A percentile compares a stretch with the other conserved stretches of the same genome.
Evolutionary conservation across 2,329 filamentous ascomycete genomes (phyloP).

Genomic region (Pseudocercospora vitis): DNA sequence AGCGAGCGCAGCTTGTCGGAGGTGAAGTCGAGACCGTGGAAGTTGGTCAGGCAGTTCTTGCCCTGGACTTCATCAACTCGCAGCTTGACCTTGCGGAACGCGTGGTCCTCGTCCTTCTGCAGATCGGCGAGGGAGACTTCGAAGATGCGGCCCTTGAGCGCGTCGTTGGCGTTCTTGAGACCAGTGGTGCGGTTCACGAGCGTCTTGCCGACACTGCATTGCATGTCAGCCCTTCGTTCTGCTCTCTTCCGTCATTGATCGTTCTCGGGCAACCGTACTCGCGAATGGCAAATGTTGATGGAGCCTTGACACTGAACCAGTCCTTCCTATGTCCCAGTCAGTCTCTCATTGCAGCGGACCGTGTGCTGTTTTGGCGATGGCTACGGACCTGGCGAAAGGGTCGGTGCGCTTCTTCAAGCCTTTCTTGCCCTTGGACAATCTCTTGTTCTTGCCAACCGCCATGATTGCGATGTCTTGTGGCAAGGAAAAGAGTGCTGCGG

Average conservation of each 20-base stretch:
- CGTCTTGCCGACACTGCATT: slow-evolving; percentile 92
- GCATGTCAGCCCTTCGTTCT: slow-evolving; percentile 36
- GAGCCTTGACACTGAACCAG: slow-evolving; percentile 98
- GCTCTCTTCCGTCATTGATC: slow-evolving; percentile 13
- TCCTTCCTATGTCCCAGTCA: slow-evolving; percentile 66
- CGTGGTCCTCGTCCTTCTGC: slow-evolving; percentile 99
- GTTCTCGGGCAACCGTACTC: slow-evolving; percentile 67
- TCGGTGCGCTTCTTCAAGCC: slow-evolving; percentile 99
- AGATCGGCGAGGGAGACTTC: slow-evolving; percentile 98
- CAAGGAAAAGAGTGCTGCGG: slow-evolving; percentile 27
- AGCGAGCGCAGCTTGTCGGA: slow-evolving; percentile 99
- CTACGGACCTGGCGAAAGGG: slow-evolving; percentile 67
- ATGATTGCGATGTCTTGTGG: slow-evolving; percentile 43
- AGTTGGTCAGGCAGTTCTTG: slow-evolving; percentile 99
- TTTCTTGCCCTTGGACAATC: slow-evolving; percentile 99
- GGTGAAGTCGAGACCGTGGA: slow-evolving; percentile 99
- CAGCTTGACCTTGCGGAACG: slow-evolving; percentile 99
- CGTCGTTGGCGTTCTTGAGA: slow-evolving; percentile 99
- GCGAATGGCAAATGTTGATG: slow-evolving; percentile 91
- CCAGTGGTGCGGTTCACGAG: slow-evolving; percentile 98
- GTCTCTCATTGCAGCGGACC: not conserved
- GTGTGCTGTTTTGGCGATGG: not conserved
- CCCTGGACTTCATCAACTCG: slow-evolving; percentile 98
- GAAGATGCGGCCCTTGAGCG: slow-evolving; percentile 97
- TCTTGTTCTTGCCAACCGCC: slow-evolving; percentile 98